These are phyloP conservation scores for Metschnikowia orientalis DNA, from an alignment of 805 yeast species.

Conservation along the genomic window DNA sequence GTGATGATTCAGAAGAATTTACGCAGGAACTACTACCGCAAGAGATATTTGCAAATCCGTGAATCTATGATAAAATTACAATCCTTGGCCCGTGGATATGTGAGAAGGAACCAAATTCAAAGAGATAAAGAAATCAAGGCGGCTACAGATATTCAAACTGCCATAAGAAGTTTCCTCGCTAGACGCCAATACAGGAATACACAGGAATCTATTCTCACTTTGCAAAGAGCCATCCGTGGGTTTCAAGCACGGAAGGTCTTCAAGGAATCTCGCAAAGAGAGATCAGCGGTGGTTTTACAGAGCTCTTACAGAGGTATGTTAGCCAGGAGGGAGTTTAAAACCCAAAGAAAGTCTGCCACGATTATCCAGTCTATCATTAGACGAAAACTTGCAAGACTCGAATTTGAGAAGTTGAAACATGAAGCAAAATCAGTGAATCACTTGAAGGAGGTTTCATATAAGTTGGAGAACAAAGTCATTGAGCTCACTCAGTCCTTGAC, in stretches of 20 bases:
- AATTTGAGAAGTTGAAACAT: conserved; percentile 59
- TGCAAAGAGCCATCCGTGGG: conserved; percentile 52
- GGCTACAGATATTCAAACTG: conserved; percentile 68
- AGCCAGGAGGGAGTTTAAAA: conserved; percentile 52
- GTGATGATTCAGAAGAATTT: conserved; percentile 80
- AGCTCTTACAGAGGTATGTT: conserved; percentile 62
- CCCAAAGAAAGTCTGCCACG: conserved; percentile 52
- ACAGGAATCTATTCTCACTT: conserved; percentile 32
- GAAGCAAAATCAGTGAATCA: conserved; percentile 92
- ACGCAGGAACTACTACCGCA: conserved; percentile 60
- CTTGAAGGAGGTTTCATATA: conserved; percentile 85
- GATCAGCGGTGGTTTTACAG: conserved; percentile 72
- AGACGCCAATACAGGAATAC: conserved; percentile 38
- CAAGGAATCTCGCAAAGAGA: conserved; percentile 46
- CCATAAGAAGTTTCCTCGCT: conserved; percentile 50
- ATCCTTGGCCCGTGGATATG: conserved; percentile 56
- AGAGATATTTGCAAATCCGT: conserved; percentile 51
- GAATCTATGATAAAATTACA: conserved; percentile 56
- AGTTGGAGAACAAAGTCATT: conserved; percentile 95
- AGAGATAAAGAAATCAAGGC: conserved; percentile 55
- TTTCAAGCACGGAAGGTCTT: conserved; percentile 49
- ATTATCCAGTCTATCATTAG: conserved; percentile 75
- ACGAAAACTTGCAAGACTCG: conserved; percentile 65
- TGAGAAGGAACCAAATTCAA: conserved; percentile 52
- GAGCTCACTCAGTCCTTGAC: conserved; percentile 86